Conservation (phyloP, 192 early-diverging fungal genomes). For the Coemansia aciculifera region DNA sequence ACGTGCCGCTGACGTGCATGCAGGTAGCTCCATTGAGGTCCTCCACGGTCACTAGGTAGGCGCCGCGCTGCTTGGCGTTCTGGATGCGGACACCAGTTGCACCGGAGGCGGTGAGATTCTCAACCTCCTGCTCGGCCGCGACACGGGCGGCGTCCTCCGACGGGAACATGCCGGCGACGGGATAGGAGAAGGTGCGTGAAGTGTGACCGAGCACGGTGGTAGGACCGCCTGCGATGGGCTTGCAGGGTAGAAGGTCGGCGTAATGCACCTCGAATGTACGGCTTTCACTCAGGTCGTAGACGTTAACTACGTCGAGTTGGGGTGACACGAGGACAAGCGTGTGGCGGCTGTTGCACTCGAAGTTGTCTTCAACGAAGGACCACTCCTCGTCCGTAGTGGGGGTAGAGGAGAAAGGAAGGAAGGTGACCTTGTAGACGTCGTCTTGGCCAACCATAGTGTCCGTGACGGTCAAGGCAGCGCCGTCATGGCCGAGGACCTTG, state of each 20-base stretch:
- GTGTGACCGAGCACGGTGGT: constrained; percentile 12
- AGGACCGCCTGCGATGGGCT: constrained; percentile 10
- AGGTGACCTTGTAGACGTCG: constrained; percentile 27
- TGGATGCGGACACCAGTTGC: not conserved
- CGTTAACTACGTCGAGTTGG: constrained; percentile 11
- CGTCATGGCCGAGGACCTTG: constrained; percentile 21
- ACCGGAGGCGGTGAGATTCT: not conserved
- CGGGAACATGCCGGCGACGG: constrained; percentile 6
- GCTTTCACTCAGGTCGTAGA: constrained; percentile 10
- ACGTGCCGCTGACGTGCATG: too few relatives aligned
- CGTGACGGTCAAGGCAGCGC: constrained; percentile 23
- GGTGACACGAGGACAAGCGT: constrained; percentile 27
- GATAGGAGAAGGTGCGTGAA: constrained; percentile 16
- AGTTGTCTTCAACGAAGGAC: constrained; percentile 9
- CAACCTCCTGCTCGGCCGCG: too few relatives aligned
- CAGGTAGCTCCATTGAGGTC: too few relatives aligned
- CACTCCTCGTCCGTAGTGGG: not conserved
- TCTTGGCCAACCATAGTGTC: constrained; percentile 21
- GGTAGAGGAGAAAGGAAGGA: not conserved
- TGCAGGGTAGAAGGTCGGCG: constrained; percentile 29
- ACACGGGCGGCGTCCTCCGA: constrained; percentile 10
- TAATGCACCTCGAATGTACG: constrained; percentile 19
- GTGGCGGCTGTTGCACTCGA: constrained; percentile 40
- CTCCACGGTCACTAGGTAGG: too few relatives aligned
- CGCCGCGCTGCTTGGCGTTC: too few relatives aligned